Conservation (phyloP, 495 filamentous ascomycete genomes). For the Penicillium robsamsonii region DNA sequence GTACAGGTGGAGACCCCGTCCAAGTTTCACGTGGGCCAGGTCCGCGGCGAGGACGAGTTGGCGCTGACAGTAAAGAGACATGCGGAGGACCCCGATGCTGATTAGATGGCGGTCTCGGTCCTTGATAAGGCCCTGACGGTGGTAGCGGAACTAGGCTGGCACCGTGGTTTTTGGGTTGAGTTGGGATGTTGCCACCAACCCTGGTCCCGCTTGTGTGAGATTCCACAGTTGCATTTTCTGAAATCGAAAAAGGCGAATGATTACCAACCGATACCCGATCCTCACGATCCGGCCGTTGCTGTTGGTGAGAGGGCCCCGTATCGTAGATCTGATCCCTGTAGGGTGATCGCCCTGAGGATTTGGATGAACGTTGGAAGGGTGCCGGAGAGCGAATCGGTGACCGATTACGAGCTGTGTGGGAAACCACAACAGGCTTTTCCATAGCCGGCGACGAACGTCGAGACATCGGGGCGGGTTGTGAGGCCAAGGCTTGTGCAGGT, state of each 20-base stretch:
- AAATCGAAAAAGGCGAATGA: not conserved
- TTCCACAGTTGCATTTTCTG: conserved; percentile 7
- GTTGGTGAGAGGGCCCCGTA: not conserved
- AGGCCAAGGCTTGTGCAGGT: conserved; percentile 20
- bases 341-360: conserved; percentile 10
- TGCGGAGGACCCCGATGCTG: conserved; percentile 48
- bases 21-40: conserved; percentile 38
- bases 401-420: conserved; percentile 18
- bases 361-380: conserved; percentile 13
- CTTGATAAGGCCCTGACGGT: conserved; percentile 48
- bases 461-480: conserved; percentile 27
- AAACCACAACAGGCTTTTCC: conserved; percentile 19
- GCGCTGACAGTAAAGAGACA: conserved; percentile 54
- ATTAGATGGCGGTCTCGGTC: conserved; percentile 43
- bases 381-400: conserved; percentile 18
- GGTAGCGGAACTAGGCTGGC: conserved; percentile 39
- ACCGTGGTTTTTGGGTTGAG: conserved; percentile 37
- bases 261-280: conserved; percentile 1
- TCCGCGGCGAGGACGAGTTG: conserved; percentile 58
- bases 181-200: conserved; percentile 25
- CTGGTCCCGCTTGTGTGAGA: conserved; percentile 13
- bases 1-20: conserved; percentile 33
- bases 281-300: not conserved
- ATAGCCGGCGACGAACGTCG: conserved; percentile 31
- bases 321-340: conserved; percentile 14